Conservation (phyloP, 23 red algal species). For the Gracilaria domingensis region DNA sequence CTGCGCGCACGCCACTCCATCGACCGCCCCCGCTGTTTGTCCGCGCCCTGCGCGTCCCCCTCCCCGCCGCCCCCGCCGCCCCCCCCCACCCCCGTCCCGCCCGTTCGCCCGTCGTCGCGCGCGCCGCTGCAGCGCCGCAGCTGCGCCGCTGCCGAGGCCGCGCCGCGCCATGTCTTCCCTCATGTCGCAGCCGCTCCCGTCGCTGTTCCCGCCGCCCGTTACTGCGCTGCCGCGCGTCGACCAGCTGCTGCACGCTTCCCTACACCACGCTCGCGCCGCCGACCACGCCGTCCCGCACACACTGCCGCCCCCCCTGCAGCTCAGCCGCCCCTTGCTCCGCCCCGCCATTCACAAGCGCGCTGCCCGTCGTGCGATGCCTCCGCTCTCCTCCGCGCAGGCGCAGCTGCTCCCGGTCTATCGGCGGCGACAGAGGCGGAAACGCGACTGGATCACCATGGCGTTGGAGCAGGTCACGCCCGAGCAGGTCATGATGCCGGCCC, state of each 20-base stretch:
- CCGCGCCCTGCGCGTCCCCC: background rate
- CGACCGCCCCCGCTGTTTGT: background rate
- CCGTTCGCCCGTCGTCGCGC: background rate
- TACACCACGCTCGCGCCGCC: too few relatives aligned
- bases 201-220: background rate
- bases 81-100: background rate
- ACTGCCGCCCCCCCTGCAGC: background rate
- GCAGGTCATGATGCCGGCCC: background rate
- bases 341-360: constrained; percentile 17
- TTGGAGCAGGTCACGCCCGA: constrained; percentile 32
- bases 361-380: background rate
- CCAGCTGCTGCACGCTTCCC: background rate
- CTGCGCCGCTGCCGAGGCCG: too few relatives aligned
- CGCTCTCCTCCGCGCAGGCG: background rate
- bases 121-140: too few relatives aligned
- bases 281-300: background rate
- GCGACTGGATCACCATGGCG: constrained; percentile 15
- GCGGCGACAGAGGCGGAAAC: constrained; percentile 11
- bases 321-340: background rate
- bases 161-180: constrained; percentile 8
- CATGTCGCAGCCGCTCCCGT: constrained; percentile 1
- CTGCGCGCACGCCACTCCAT: background rate
- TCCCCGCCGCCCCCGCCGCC: background rate
- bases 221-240: background rate
- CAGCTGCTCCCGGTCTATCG: background rate